Conservation (phyloP, 73 alveolate genomes). For the Paramecium primaurelia region DNA sequence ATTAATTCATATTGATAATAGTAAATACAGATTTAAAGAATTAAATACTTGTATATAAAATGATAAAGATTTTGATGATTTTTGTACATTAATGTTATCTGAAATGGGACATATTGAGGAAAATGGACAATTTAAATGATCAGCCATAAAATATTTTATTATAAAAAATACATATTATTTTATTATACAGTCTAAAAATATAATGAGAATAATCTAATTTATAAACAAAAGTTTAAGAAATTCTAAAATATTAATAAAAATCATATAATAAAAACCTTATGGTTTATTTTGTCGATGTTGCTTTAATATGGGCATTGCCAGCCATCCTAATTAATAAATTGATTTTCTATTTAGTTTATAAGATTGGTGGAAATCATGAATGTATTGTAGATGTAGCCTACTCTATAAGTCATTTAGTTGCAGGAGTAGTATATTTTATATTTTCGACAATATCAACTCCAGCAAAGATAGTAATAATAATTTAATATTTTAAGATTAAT, state of each 20-base stretch:
- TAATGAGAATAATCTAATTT: background rate
- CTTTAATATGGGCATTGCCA: background rate
- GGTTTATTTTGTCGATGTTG: background rate
- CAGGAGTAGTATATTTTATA: background rate
- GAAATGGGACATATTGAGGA: background rate
- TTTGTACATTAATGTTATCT: background rate
- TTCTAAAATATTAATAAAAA: background rate
- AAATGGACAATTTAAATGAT: background rate
- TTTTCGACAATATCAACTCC: background rate
- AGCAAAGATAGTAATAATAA: background rate
- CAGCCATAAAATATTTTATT: background rate
- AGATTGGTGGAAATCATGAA: conserved; percentile 6
- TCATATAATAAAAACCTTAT: background rate
- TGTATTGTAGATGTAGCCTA: conserved; percentile 36
- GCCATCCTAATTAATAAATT: background rate
- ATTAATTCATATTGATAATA: background rate
- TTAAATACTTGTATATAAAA: background rate
- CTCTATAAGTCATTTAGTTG: conserved; percentile 28
- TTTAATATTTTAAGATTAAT: background rate
- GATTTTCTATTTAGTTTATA: background rate
- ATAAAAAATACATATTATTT: background rate
- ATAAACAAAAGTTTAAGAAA: background rate
- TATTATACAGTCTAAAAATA: background rate
- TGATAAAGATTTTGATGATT: background rate
- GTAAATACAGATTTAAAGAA: conserved; percentile 14